Percentiles rank a stretch among this genome's conserved stretches.
Conservation (phyloP, 148 eudicot genomes). For the Drosera capensis region DNA sequence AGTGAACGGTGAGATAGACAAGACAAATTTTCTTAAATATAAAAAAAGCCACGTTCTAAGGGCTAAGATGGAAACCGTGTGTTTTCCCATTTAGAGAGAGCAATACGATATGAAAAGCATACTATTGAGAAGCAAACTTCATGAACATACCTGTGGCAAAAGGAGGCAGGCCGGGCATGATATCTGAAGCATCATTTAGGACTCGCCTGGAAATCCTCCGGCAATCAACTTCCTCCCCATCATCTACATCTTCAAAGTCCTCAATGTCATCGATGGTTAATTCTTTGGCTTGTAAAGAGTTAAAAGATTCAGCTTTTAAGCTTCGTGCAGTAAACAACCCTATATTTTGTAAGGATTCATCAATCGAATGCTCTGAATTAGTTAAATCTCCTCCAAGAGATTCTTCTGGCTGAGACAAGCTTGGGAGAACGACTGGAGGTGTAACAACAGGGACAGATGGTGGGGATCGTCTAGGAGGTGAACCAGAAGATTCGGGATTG, state of each 20-base stretch:
- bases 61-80: too few species aligned
- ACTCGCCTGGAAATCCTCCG: conserved; percentile 70
- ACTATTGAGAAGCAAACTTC: too few species aligned
- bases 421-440: conserved; percentile 39
- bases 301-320: conserved; percentile 46
- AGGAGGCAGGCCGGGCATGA: conserved; percentile 50
- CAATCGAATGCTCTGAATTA: conserved; percentile 19
- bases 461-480: conserved; percentile 80
- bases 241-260: conserved; percentile 84
- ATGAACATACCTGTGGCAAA: conserved; percentile 96
- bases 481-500: conserved; percentile 67
- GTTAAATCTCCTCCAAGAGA: conserved; percentile 29
- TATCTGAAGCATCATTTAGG: conserved; percentile 86
- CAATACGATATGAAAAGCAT: too few species aligned
- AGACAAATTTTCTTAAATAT: too few species aligned
- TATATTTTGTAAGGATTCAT: conserved; percentile 11
- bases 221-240: conserved; percentile 64
- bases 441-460: conserved; percentile 45
- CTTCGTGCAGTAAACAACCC: conserved; percentile 37
- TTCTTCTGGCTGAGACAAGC: conserved; percentile 41
- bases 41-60: too few species aligned
- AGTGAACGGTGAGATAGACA: too few species aligned
- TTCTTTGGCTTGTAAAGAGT: conserved; percentile 53
- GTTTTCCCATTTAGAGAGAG: too few species aligned
- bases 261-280: conserved; percentile 90